Base-by-base conservation (phyloP, 805 yeast species). In the Pichia membranifaciens region DNA sequence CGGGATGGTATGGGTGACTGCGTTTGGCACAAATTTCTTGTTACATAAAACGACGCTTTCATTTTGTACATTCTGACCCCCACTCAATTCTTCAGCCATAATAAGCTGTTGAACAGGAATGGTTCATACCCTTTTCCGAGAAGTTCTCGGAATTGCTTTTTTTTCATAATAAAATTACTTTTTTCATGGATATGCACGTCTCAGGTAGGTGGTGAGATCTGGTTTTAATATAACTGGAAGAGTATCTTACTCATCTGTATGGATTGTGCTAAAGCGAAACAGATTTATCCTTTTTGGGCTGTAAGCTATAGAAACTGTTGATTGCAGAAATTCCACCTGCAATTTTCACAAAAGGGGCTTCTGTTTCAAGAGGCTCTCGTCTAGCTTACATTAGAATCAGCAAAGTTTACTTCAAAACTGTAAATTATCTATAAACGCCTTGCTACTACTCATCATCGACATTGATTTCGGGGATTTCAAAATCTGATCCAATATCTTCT, bases 391-490 rank as follows among this genome's bases (percentile, higher is more conserved):
- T n/a, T n/a, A n/a, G 22, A 38, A 47, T 13, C 17, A 18, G 5
- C 17, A 35, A 35, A 37, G 5, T 21, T n/a, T n/a, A n/a, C n/a
- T n/a, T n/a, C n/a, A n/a, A n/a, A n/a, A n/a, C n/a, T n/a, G n/a
- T n/a, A n/a, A n/a, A n/a, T n/a, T n/a, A n/a, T n/a, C n/a, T n/a
- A 13, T 4, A 21, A 37, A 22, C 29, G 29, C 29, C 10, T 25
- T 10, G n/a, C n/a, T n/a, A 10, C 34, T 18, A 64, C 33, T 63
- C 66, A 17, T 57, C 61, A 6, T 55, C 62, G 16, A 58, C 59
- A 39, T 62, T 65, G 39, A 67, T 67, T 44, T 58, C 66, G 1
- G 71, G 71, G 37, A 67, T 65, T 47, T 65, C 71, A 47, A 67
- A 62, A 36, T 67, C 71, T 1, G 69, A 65, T 13, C 48, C 64